A percentile compares a stretch with the other conserved stretches of the same genome.
These are phyloP conservation scores for Elsinoe australis DNA, from an alignment of 2,329 filamentous ascomycete genomes.

Conservation along the genomic window DNA sequence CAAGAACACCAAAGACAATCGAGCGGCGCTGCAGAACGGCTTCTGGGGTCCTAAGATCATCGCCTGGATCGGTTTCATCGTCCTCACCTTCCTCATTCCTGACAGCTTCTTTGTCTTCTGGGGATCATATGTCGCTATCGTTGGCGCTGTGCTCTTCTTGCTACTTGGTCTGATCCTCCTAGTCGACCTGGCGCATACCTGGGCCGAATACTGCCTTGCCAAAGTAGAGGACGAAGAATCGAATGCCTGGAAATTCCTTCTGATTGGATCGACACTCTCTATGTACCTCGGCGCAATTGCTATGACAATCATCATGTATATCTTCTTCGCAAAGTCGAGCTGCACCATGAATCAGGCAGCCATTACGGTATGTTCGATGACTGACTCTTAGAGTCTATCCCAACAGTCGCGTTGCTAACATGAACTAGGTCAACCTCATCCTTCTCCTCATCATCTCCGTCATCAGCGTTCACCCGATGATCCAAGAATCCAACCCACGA, in stretches of 20 bases:
- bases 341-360: slow-evolving; percentile 96
- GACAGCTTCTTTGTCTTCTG: slow-evolving; percentile 91
- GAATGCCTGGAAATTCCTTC: slow-evolving; percentile 69
- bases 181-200: slow-evolving; percentile 90
- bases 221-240: slow-evolving; percentile 91
- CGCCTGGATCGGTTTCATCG: slow-evolving; percentile 76
- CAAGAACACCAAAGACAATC: slow-evolving; percentile 73
- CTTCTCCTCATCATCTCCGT: slow-evolving; percentile 72
- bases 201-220: slow-evolving; percentile 91
- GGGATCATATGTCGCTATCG: slow-evolving; percentile 87
- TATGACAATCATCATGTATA: slow-evolving; percentile 95
- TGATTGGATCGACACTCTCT: slow-evolving; percentile 83
- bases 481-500: slow-evolving; percentile 88
- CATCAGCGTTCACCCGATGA: slow-evolving; percentile 78
- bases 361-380: slow-evolving; percentile 70
- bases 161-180: slow-evolving; percentile 85
- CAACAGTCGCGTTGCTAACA: too few relatives aligned
- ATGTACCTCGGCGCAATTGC: slow-evolving; percentile 89
- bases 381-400: neutral
- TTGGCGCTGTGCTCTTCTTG: slow-evolving; percentile 86
- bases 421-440: slow-evolving; percentile 64
- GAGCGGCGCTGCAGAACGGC: slow-evolving; percentile 89
- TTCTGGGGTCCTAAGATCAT: slow-evolving; percentile 97
- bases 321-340: slow-evolving; percentile 76
- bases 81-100: slow-evolving; percentile 90